Evolutionary conservation across 225 moss, liverwort and hornwort genomes (phyloP), one percentile per base, ranked within the genome.

Genomic region (Sphagnum contortum): DNA sequence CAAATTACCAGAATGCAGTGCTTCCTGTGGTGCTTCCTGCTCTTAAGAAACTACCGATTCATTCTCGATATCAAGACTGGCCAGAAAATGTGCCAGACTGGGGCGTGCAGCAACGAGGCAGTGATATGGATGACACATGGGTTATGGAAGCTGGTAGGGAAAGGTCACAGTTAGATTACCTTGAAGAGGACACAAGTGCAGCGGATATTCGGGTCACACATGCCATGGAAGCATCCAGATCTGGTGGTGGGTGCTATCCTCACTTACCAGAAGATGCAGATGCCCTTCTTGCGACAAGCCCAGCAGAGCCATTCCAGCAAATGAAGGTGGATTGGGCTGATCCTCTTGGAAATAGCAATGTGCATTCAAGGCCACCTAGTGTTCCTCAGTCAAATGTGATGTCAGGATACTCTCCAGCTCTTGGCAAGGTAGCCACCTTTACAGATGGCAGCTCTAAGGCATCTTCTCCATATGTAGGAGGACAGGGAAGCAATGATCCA

Each of bases 191-290:
- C 47, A 50, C 13, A 9, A 69, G 65, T 48, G n/a, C 61, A 12
- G n/a, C 61, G 9, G 94, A 88, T 47, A 60, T 62, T 0, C 72
- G 58, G 48, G 59, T 53, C 12, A 13, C 67, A 51, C 82, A 75
- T n/a, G 70, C 68, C 48, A 74, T 73, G 66, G 92, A 90, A 60
- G 66, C 74, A 59, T 72, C 64, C 49, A 29, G 29, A 29, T 29
- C 29, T 29, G 29, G 29, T 29, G 74, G 69, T 67, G 80, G 64
- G 62, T 53, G 69, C 49, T 87, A 72, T 61, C 73, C 85, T 69
- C 80, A 86, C 48, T 73, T 88, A 64, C 88, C 92, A 54, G 89
- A 95, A 70, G 80, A 79, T 72, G 79, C 88, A 47, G 90, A 92
- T 57, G 89, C 76, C 69, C 68, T 83, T 55, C 68, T 89, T 62